Conservation (phyloP, 768 basidiomycete genomes). For the Lactarius trivialis region DNA sequence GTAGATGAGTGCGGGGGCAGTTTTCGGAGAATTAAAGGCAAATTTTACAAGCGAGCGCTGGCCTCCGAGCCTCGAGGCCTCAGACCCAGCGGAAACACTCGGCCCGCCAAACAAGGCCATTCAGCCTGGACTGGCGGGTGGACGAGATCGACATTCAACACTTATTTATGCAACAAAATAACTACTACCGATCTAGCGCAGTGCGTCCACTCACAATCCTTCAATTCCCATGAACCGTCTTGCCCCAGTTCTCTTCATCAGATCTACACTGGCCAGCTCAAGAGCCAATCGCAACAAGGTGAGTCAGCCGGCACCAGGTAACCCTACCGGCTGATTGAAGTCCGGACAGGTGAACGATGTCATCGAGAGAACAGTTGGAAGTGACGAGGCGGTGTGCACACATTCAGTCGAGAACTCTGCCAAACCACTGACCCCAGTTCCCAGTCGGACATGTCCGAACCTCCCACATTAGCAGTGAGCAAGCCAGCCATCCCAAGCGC, state of each 20-base stretch:
- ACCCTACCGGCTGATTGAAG: neutral
- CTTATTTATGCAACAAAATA: neutral
- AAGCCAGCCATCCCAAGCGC: neutral
- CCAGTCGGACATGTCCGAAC: neutral
- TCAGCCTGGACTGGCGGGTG: neutral
- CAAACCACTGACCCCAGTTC: neutral
- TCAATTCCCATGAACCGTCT: slow-evolving; percentile 14
- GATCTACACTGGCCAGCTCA: slow-evolving; percentile 16
- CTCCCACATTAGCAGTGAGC: slow-evolving; percentile 1
- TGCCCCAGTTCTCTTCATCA: slow-evolving; percentile 12
- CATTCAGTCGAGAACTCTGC: neutral
- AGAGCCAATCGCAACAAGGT: neutral
- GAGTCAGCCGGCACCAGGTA: neutral
- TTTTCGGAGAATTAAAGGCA: slow-evolving; percentile 1
- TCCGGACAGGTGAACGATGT: neutral
- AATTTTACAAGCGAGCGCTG: slow-evolving; percentile 1
- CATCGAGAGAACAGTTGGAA: neutral
- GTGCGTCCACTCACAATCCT: neutral
- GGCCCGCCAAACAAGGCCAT: slow-evolving; percentile 5
- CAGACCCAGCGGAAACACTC: slow-evolving; percentile 2
- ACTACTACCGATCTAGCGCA: neutral
- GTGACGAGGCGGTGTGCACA: neutral
- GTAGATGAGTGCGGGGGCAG: neutral
- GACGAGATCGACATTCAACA: slow-evolving; percentile 5
- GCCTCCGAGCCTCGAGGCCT: neutral